Conservation (phyloP, 805 yeast genomes). For the Helenozyma rhizophorensis region DNA sequence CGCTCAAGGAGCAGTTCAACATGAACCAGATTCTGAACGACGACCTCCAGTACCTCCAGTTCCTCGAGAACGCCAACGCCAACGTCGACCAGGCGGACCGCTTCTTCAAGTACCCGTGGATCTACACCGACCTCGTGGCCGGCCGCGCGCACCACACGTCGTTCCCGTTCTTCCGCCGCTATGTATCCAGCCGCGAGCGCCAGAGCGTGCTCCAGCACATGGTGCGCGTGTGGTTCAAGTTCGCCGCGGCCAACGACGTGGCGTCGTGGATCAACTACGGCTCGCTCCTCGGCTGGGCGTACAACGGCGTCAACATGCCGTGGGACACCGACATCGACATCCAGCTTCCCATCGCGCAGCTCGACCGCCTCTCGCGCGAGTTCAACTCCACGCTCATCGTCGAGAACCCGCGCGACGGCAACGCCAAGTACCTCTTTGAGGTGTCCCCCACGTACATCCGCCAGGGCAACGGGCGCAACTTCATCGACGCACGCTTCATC, state of each 20-base stretch:
- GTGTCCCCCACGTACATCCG: conserved; percentile 18
- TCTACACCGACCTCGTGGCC: conserved; percentile 28
- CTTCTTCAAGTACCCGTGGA: conserved; percentile 39
- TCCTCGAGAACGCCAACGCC: conserved; percentile 23
- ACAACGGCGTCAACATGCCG: conserved; percentile 17
- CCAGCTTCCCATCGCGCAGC: conserved; percentile 15
- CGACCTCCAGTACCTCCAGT: conserved; percentile 24
- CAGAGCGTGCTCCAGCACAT: conserved; percentile 35
- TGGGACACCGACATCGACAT: conserved; percentile 19
- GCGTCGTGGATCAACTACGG: conserved; percentile 30
- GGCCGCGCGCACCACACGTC: conserved; percentile 30
- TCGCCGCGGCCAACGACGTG: conserved; percentile 27
- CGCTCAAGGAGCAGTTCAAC: conserved; percentile 17
- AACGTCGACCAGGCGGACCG: conserved; percentile 22
- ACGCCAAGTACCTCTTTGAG: conserved; percentile 17
- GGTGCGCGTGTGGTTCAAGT: conserved; percentile 34
- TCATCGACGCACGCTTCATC: conserved; percentile 17
- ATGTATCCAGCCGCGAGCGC: conserved; percentile 30
- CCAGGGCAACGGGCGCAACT: conserved; percentile 17
- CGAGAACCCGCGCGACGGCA: conserved; percentile 16
- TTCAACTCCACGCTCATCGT: conserved; percentile 12
- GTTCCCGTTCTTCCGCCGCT: conserved; percentile 35
- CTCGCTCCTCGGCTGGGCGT: conserved; percentile 17
- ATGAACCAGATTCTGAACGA: conserved; percentile 10
- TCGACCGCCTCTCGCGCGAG: conserved; percentile 11